Conservation (phyloP, 306 rosid species). For the Glycine tomentella region DNA sequence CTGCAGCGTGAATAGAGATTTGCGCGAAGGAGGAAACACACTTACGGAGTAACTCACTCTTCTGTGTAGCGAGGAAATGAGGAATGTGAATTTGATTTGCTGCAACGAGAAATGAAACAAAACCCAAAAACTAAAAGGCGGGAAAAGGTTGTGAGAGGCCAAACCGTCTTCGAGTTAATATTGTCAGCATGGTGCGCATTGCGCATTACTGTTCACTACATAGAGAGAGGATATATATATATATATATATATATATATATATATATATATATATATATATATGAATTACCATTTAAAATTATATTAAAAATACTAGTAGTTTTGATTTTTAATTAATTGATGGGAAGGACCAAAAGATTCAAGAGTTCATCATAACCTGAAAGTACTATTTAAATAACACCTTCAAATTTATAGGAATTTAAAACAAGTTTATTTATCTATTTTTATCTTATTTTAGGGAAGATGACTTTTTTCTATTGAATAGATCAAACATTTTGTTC, state of each 20-base stretch:
- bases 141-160: constrained; percentile 34
- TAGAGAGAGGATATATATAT: too few species aligned
- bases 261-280: neutral
- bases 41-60: constrained; percentile 29
- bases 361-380: too few species aligned
- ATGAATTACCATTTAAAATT: neutral
- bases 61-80: neutral
- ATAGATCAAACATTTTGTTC: too few species aligned
- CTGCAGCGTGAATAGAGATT: constrained; percentile 9
- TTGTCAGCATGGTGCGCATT: constrained; percentile 20
- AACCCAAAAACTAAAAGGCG: constrained; percentile 36
- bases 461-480: too few species aligned
- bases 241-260: too few species aligned
- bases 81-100: constrained; percentile 22
- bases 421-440: too few species aligned
- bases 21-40: neutral
- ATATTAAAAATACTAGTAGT: neutral
- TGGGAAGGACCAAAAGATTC: too few species aligned
- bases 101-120: constrained; percentile 1
- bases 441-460: too few species aligned
- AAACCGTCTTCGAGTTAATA: neutral
- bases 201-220: neutral
- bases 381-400: too few species aligned
- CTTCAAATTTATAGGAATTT: too few species aligned
- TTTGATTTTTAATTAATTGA: neutral